Conservation (phyloP, 257 asterid genomes). For the Solanum virginianum region DNA sequence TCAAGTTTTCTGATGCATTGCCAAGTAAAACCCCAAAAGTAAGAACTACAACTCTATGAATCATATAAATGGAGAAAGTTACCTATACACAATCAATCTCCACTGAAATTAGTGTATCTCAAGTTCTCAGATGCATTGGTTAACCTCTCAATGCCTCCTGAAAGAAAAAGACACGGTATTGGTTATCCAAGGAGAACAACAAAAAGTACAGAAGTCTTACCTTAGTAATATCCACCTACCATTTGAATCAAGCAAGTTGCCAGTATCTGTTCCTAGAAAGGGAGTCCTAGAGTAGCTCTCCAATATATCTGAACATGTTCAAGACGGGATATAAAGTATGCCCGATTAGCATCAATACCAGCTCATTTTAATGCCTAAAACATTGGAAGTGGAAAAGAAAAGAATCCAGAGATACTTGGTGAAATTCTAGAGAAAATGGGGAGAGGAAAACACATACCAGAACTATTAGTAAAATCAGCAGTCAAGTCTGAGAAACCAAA, state of each 20-base stretch:
- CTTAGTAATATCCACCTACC: constrained; percentile 30
- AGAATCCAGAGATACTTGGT: neutral
- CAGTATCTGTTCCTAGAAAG: constrained; percentile 34
- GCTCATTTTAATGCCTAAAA: neutral
- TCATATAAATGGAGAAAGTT: neutral
- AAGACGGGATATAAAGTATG: constrained; percentile 1
- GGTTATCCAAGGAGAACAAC: neutral
- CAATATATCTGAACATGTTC: constrained; percentile 37
- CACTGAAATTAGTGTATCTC: constrained; percentile 36
- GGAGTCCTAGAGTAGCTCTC: constrained; percentile 54
- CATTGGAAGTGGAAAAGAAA: neutral
- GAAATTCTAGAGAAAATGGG: neutral
- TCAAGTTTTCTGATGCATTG: constrained; percentile 31
- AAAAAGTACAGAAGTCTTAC: neutral
- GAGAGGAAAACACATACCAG: constrained; percentile 22
- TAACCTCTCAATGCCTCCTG: constrained; percentile 51
- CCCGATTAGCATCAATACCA: neutral
- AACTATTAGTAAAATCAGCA: constrained; percentile 36
- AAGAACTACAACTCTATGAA: neutral
- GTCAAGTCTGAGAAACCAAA: constrained; percentile 43
- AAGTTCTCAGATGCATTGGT: constrained; percentile 39
- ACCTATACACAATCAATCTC: constrained; percentile 24
- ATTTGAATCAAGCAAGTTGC: constrained; percentile 44
- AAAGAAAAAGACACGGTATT: neutral
- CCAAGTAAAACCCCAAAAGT: neutral